Evolutionary conservation across 768 basidiomycete genomes (phyloP).

Genomic region (Coprinellus micaceus): DNA sequence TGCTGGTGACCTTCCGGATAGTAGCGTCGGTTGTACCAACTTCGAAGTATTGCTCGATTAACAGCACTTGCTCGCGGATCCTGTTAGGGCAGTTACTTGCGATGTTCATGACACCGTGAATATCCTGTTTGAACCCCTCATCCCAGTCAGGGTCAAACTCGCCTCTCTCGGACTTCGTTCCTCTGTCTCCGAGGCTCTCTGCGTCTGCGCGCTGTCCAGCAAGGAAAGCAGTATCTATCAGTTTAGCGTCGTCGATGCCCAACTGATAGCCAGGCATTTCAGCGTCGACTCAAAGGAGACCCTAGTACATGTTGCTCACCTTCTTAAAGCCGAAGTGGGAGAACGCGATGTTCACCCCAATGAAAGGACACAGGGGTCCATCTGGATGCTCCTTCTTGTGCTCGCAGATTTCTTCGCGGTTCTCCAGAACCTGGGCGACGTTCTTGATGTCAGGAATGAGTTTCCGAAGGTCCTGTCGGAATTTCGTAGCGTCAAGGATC

Average conservation of each 20-base stretch:
- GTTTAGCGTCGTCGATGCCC: conserved; percentile 36
- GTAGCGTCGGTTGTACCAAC: conserved; percentile 24
- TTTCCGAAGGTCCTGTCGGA: conserved; percentile 38
- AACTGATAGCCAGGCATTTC: conserved; percentile 27
- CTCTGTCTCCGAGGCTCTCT: conserved; percentile 32
- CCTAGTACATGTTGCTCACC: conserved; percentile 20
- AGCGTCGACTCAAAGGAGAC: background rate
- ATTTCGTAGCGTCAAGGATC: conserved; percentile 39
- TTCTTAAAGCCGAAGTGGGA: conserved; percentile 44
- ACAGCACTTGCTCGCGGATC: conserved; percentile 30
- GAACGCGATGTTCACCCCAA: conserved; percentile 52
- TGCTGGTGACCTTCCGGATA: conserved; percentile 34
- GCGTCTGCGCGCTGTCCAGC: conserved; percentile 41
- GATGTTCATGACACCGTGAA: conserved; percentile 51
- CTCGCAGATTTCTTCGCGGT: conserved; percentile 36
- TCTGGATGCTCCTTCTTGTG: conserved; percentile 35
- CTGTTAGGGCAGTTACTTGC: conserved; percentile 41
- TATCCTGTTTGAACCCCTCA: conserved; percentile 37
- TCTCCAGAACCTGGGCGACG: conserved; percentile 37
- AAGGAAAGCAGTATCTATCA: conserved; percentile 35
- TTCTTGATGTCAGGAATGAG: conserved; percentile 46
- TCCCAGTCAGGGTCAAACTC: conserved; percentile 44
- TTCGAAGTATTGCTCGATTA: conserved; percentile 36
- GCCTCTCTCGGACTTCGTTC: conserved; percentile 13
- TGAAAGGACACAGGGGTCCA: conserved; percentile 23